phyloP scores from a whole-genome alignment of 2,329 filamentous ascomycete genomes.

The Immersiporthe knoxdaviesiana region DNA sequence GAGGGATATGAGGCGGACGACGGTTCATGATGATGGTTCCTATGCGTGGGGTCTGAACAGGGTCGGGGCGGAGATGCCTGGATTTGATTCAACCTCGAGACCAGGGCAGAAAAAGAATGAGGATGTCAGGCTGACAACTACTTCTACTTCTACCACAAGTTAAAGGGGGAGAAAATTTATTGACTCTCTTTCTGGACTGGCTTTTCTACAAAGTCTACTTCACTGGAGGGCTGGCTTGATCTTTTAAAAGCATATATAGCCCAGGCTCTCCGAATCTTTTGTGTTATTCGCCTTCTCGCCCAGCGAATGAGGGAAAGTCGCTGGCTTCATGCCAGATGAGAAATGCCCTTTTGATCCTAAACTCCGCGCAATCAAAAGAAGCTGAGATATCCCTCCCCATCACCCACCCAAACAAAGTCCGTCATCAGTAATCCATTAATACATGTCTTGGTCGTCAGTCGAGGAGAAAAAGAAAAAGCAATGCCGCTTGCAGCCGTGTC shows the following conservation, averaged over 20 bases:
- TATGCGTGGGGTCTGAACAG: constrained; percentile 45
- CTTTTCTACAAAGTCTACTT: neutral
- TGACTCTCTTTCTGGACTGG: neutral
- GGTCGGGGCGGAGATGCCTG: constrained; percentile 33
- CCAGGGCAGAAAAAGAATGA: neutral
- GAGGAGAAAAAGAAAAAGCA: neutral
- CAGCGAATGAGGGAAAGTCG: neutral
- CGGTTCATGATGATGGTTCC: constrained; percentile 52
- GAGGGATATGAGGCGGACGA: constrained; percentile 59
- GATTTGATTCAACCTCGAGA: constrained; percentile 26
- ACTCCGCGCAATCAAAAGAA: constrained; percentile 13
- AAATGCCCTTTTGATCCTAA: neutral
- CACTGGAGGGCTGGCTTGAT: neutral
- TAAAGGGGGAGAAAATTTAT: neutral
- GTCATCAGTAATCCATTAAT: neutral
- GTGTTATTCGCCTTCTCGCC: neutral
- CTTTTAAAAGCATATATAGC: neutral
- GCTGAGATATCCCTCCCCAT: neutral
- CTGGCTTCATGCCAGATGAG: neutral
- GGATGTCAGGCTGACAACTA: neutral
- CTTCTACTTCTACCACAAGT: no score
- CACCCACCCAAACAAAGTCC: neutral
- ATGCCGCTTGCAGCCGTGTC: neutral
- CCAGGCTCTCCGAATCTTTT: neutral
- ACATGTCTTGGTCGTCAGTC: neutral